Evolutionary conservation across 176 grass and related monocot species (phyloP).

Genomic region (Triticum dicoccoides): DNA sequence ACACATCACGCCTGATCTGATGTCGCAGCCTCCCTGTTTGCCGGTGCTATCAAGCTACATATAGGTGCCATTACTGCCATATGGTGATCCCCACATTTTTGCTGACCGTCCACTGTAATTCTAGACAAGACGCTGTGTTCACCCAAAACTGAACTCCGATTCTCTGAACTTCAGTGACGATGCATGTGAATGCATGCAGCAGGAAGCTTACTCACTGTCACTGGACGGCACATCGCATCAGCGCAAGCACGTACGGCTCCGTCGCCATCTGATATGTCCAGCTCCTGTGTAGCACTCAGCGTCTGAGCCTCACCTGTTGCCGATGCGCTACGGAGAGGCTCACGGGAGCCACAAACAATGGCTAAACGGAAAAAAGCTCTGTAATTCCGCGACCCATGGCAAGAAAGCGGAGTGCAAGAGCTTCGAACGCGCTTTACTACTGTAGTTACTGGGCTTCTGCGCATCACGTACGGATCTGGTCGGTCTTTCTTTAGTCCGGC

Average conservation of each 20-base stretch:
- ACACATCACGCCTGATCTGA: not conserved
- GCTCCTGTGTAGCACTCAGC: not conserved
- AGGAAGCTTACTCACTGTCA: not conserved
- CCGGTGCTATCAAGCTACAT: not conserved
- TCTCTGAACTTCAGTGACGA: not conserved
- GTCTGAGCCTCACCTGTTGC: not conserved
- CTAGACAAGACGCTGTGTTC: not conserved
- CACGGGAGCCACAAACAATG: not conserved
- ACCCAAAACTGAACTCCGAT: not conserved
- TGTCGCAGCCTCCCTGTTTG: constrained; percentile 9
- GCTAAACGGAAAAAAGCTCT: not conserved
- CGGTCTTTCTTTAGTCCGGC: not conserved
- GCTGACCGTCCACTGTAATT: not conserved
- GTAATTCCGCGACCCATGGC: no score
- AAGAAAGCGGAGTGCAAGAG: no score
- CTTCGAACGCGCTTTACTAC: no score
- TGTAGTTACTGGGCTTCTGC: no score
- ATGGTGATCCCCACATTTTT: not conserved
- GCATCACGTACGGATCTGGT: not conserved
- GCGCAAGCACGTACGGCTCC: not conserved
- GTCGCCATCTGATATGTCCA: not conserved
- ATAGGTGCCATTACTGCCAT: not conserved
- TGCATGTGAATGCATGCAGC: constrained; percentile 20
- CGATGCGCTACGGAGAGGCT: not conserved
- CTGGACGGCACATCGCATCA: constrained; percentile 1